Evolutionary conservation across 192 early-diverging fungal genomes (phyloP).

Genomic region (Entophlyctis helioformis): DNA sequence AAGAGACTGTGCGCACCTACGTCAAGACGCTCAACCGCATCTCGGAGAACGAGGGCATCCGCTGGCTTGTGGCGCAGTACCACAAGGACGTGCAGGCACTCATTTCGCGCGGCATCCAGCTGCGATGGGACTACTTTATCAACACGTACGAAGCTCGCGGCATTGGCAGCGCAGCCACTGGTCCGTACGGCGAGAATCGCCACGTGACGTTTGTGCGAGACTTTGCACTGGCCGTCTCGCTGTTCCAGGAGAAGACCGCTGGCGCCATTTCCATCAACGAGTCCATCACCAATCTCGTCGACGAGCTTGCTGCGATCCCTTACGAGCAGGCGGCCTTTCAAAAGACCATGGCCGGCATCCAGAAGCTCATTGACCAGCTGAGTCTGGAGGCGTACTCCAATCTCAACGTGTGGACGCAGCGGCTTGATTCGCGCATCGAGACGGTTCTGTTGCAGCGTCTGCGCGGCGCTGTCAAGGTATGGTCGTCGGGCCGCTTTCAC

Average conservation of each 20-base stretch:
- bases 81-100: constrained; percentile 84
- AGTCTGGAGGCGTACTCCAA: constrained; percentile 94
- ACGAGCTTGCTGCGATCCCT: constrained; percentile 69
- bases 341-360: constrained; percentile 66
- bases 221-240: constrained; percentile 74
- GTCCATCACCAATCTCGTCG: constrained; percentile 67
- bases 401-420: constrained; percentile 75
- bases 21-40: constrained; percentile 72
- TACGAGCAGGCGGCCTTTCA: constrained; percentile 60
- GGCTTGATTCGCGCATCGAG: constrained; percentile 73
- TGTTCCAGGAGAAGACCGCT: constrained; percentile 95
- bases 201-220: constrained; percentile 91
- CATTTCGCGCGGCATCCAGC: constrained; percentile 58
- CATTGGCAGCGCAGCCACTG: constrained; percentile 23
- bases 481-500: too few species aligned
- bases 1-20: constrained; percentile 91
- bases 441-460: constrained; percentile 60
- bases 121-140: constrained; percentile 94
- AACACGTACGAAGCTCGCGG: constrained; percentile 48
- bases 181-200: constrained; percentile 65
- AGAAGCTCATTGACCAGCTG: constrained; percentile 82
- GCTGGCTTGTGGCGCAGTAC: constrained; percentile 81
- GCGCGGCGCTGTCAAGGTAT: constrained; percentile 60
- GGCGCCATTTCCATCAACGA: constrained; percentile 69
- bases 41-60: constrained; percentile 60